Evolutionary conservation across 768 basidiomycete species (phyloP).

Genomic region (Leccinellum albellum): DNA sequence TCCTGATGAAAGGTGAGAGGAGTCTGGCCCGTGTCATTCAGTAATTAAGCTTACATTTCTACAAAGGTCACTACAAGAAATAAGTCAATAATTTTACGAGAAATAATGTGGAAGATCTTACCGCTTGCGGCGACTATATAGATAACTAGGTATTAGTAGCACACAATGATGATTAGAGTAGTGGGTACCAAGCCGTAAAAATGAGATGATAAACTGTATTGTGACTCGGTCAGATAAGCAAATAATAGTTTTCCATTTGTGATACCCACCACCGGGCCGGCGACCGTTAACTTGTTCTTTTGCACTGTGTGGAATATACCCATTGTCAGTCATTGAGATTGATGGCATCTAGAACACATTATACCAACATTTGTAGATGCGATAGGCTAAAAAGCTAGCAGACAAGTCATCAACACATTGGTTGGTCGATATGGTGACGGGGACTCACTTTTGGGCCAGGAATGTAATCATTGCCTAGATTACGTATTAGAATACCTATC

Average conservation of each 20-base stretch:
- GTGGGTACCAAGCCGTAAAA: constrained; percentile 18
- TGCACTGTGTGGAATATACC: constrained; percentile 7
- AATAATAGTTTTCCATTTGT: neutral
- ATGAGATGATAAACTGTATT: constrained; percentile 12
- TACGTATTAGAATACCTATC: neutral
- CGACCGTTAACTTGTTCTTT: constrained; percentile 5
- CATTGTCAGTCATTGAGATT: neutral
- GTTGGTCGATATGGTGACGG: too few relatives aligned
- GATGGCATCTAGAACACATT: neutral
- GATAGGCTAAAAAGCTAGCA: constrained; percentile 23
- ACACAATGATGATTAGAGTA: neutral
- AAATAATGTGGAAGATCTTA: neutral
- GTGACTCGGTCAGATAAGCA: neutral
- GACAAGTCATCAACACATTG: neutral
- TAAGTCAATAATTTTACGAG: neutral
- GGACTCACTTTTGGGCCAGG: constrained; percentile 17
- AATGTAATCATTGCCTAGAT: constrained; percentile 23
- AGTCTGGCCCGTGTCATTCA: neutral
- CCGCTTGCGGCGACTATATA: constrained; percentile 21
- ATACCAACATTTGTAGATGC: constrained; percentile 22
- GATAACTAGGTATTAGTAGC: neutral
- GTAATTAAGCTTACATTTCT: constrained; percentile 18
- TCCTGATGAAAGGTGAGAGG: constrained; percentile 6
- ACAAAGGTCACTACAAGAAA: constrained; percentile 13
- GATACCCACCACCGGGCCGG: constrained; percentile 15